Percentiles rank a stretch among this genome's conserved stretches.
These are phyloP conservation scores for Trametes maxima DNA, from an alignment of 768 basidiomycete species.

Conservation along the genomic window DNA sequence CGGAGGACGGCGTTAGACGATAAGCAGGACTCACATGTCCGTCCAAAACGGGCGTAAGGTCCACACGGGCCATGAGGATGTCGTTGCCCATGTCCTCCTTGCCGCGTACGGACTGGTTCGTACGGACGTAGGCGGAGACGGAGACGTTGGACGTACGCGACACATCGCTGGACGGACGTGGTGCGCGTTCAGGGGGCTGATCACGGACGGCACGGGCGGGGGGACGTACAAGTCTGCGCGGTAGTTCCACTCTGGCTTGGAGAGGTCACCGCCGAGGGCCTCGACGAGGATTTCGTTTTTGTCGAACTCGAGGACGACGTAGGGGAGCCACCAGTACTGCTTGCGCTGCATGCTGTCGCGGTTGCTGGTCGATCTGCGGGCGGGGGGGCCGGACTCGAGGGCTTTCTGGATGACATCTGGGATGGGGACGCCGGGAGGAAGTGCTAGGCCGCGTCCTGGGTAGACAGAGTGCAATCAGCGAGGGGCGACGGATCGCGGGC, in stretches of 20 bases:
- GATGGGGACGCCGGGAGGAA: slow-evolving; percentile 76
- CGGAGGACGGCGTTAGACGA: slow-evolving; percentile 4
- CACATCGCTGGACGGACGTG: slow-evolving; percentile 70
- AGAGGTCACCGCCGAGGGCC: slow-evolving; percentile 92
- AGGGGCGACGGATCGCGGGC: slow-evolving; percentile 2
- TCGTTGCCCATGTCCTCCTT: slow-evolving; percentile 98
- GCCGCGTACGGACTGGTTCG: slow-evolving; percentile 66
- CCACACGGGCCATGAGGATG: slow-evolving; percentile 88
- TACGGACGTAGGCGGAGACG: slow-evolving; percentile 89
- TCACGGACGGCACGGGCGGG: slow-evolving; percentile 2
- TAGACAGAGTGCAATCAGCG: slow-evolving; percentile 9
- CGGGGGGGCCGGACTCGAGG: slow-evolving; percentile 59
- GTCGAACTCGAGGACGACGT: slow-evolving; percentile 96
- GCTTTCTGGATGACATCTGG: slow-evolving; percentile 88
- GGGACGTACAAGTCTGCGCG: slow-evolving; percentile 86
- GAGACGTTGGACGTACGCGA: slow-evolving; percentile 92
- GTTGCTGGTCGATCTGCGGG: slow-evolving; percentile 64
- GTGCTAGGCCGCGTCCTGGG: slow-evolving; percentile 75
- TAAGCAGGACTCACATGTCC: slow-evolving; percentile 55
- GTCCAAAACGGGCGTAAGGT: slow-evolving; percentile 83
- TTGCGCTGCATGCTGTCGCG: slow-evolving; percentile 92
- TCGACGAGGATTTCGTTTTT: slow-evolving; percentile 98
- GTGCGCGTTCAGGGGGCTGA: not conserved
- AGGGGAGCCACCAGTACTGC: slow-evolving; percentile 95
- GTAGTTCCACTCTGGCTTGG: slow-evolving; percentile 93